Evolutionary conservation across 2,329 filamentous ascomycete species (phyloP).

Genomic region (Beauveria bassiana): DNA sequence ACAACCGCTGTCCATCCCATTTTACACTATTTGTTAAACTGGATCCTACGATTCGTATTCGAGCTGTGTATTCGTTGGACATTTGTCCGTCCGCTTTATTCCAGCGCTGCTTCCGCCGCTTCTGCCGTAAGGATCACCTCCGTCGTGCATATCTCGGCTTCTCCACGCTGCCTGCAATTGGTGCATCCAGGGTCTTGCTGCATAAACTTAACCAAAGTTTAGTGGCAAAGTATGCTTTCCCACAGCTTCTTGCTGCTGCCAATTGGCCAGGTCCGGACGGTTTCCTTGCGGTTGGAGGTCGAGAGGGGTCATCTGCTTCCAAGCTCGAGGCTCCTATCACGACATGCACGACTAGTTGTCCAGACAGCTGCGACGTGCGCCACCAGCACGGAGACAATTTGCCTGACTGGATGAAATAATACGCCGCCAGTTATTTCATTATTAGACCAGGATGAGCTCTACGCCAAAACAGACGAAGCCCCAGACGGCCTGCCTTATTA

Average conservation of each 20-base stretch:
- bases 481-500: slow-evolving; percentile 1
- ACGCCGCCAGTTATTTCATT: neutral
- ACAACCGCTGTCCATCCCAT: too few species aligned
- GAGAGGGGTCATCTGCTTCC: neutral
- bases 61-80: too few species aligned
- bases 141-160: slow-evolving; percentile 5
- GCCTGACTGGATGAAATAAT: neutral
- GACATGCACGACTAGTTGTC: neutral
- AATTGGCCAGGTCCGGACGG: neutral
- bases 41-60: too few species aligned
- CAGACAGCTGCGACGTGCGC: neutral
- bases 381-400: neutral
- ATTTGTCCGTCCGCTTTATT: too few species aligned
- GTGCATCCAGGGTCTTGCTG: slow-evolving; percentile 1
- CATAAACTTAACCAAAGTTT: neutral
- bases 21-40: too few species aligned
- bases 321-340: neutral
- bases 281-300: too few species aligned
- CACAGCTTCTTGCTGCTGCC: neutral
- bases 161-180: slow-evolving; percentile 5
- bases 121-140: neutral
- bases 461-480: slow-evolving; percentile 6
- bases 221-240: neutral
- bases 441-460: neutral
- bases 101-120: neutral